Evolutionary conservation across 495 filamentous ascomycete species (phyloP).

Genomic region (Hypoxylon fragiforme): DNA sequence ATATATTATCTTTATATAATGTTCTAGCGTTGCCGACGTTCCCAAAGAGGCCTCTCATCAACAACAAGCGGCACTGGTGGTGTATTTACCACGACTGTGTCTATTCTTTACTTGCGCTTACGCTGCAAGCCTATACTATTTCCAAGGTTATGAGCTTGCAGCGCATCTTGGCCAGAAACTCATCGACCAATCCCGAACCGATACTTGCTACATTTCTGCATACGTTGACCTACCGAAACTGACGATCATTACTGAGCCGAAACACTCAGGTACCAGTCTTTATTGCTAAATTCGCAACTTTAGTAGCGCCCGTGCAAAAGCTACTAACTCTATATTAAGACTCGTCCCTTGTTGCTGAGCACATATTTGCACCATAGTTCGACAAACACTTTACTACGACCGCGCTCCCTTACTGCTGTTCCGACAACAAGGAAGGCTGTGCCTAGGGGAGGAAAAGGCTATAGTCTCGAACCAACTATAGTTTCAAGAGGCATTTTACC

Average conservation of each 20-base stretch:
- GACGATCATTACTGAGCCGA: conserved; percentile 44
- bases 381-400: not conserved
- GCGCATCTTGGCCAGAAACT: conserved; percentile 24
- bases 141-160: conserved; percentile 11
- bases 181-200: conserved; percentile 29
- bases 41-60: conserved; percentile 2
- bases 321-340: not conserved
- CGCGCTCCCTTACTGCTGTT: not conserved
- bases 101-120: conserved; percentile 5
- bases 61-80: not conserved
- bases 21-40: conserved; percentile 7
- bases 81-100: conserved; percentile 7
- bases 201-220: conserved; percentile 22
- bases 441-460: conserved; percentile 4
- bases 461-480: not conserved
- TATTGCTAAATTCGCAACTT: conserved; percentile 9
- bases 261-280: conserved; percentile 29
- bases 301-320: conserved; percentile 14
- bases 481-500: not conserved
- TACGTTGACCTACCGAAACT: conserved; percentile 35
- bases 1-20: conserved; percentile 14
- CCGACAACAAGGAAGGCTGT: conserved; percentile 9
- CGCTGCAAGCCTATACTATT: conserved; percentile 4
- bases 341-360: not conserved
- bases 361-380: conserved; percentile 1